Evolutionary conservation across 441 rosid genomes (phyloP).

Genomic region (Biscutella laevigata): DNA sequence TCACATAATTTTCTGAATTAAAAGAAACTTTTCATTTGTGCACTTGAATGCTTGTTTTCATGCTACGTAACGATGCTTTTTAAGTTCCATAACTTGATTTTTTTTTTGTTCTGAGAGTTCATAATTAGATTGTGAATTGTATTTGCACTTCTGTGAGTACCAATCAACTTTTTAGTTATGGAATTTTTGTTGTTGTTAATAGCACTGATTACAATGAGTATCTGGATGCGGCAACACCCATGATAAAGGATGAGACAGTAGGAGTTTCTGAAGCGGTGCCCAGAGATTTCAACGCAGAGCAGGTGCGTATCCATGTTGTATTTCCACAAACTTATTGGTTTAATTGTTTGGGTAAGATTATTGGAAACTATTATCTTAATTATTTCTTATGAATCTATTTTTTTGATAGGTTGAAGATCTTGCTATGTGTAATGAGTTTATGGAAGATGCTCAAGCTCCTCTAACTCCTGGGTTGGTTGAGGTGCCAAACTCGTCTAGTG

Average conservation of each 20-base stretch:
- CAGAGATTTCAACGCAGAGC: constrained; percentile 40
- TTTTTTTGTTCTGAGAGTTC: background rate
- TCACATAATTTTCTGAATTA: background rate
- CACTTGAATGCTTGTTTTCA: background rate
- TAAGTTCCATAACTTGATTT: background rate
- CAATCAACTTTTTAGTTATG: constrained; percentile 1
- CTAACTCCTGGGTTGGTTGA: constrained; percentile 75
- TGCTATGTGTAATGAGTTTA: constrained; percentile 37
- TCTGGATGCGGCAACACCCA: constrained; percentile 27
- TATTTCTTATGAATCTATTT: constrained; percentile 15
- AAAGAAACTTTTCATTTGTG: background rate
- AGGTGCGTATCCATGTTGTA: constrained; percentile 35
- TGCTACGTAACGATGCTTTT: background rate
- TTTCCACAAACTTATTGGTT: background rate
- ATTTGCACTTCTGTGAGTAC: background rate
- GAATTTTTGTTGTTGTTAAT: constrained; percentile 27
- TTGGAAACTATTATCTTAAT: background rate
- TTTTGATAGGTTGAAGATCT: constrained; percentile 45
- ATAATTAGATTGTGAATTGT: background rate
- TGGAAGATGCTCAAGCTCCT: constrained; percentile 81
- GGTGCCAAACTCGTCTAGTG: constrained; percentile 57
- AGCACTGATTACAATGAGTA: constrained; percentile 45
- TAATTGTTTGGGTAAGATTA: background rate
- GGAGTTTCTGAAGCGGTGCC: constrained; percentile 35
- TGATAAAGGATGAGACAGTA: constrained; percentile 26